Percentiles rank a stretch among this genome's conserved stretches.
These are phyloP conservation scores for Hibiscus trionum DNA, from an alignment of 345 rosid species.

Conservation along the genomic window DNA sequence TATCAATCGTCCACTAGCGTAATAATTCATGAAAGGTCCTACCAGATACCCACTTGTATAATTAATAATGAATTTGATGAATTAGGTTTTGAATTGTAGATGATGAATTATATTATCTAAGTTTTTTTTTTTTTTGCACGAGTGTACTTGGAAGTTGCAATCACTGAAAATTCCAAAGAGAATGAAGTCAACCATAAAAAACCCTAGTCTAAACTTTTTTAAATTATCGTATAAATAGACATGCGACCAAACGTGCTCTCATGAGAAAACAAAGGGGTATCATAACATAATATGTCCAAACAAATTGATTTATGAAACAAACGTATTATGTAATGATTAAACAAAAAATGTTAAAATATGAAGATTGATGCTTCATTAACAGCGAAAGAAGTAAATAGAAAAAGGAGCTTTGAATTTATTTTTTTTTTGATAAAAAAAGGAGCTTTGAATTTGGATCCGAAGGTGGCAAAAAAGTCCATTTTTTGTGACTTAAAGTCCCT, in stretches of 20 bases:
- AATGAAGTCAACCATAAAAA: too few species aligned
- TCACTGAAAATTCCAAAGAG: too few species aligned
- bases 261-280: background rate
- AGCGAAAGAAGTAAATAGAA: background rate
- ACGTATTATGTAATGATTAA: background rate
- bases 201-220: background rate
- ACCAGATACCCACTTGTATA: background rate
- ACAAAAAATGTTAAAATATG: background rate
- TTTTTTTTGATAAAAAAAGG: background rate
- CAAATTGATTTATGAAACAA: background rate
- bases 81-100: background rate
- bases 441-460: background rate
- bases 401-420: too few species aligned
- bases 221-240: background rate
- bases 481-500: slow-evolving; percentile 26
- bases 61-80: background rate
- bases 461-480: background rate
- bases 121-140: background rate
- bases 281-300: background rate
- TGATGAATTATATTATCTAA: background rate
- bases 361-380: background rate
- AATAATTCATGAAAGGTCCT: background rate
- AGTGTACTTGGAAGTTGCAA: too few species aligned
- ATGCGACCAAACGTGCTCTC: background rate
- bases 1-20: too few species aligned